A percentile compares a stretch with the other conserved stretches of the same genome.
Evolutionary conservation across 2,329 filamentous ascomycete species (phyloP).

Genomic region (Fusarium siculi): DNA sequence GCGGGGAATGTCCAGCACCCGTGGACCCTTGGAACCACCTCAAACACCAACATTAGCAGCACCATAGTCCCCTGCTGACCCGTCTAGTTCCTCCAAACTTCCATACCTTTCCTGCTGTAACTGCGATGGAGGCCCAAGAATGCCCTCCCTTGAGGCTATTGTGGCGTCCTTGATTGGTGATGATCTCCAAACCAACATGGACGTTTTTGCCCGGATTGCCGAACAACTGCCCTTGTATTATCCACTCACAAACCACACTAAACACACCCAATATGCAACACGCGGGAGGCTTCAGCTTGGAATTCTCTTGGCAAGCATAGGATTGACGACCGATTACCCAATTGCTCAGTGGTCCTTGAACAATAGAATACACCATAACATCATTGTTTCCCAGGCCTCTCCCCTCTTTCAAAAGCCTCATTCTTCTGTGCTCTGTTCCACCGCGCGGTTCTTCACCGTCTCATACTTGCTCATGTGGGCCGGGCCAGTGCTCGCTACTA

Average conservation of each 20-base stretch:
- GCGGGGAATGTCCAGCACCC: constrained; percentile 12
- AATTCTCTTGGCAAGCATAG: constrained; percentile 18
- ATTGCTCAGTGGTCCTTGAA: constrained; percentile 2
- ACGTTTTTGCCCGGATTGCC: constrained; percentile 15
- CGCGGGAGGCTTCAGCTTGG: constrained; percentile 25
- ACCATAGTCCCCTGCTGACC: constrained; percentile 16
- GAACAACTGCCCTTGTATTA: constrained; percentile 25
- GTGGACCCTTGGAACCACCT: constrained; percentile 31
- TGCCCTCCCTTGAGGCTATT: constrained; percentile 5
- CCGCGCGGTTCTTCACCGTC: constrained; percentile 13
- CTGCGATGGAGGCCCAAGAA: background rate
- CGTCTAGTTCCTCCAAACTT: background rate
- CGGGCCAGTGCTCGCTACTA: constrained; percentile 15
- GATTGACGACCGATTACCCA: constrained; percentile 20
- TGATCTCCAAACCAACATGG: constrained; percentile 14
- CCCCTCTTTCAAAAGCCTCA: constrained; percentile 13
- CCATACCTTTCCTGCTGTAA: background rate
- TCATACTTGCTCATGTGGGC: constrained; percentile 13
- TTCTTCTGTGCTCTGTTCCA: constrained; percentile 1
- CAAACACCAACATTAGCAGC: constrained; percentile 1
- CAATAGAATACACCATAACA: constrained; percentile 19
- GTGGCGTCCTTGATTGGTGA: constrained; percentile 26
- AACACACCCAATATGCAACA: constrained; percentile 31
- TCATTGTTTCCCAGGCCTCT: constrained; percentile 12
- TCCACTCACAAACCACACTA: constrained; percentile 34